Evolutionary conservation across 1,139 yeast genomes (phyloP), one percentile per base, ranked within the genome.

Genomic region (Kazachstania sp.): DNA sequence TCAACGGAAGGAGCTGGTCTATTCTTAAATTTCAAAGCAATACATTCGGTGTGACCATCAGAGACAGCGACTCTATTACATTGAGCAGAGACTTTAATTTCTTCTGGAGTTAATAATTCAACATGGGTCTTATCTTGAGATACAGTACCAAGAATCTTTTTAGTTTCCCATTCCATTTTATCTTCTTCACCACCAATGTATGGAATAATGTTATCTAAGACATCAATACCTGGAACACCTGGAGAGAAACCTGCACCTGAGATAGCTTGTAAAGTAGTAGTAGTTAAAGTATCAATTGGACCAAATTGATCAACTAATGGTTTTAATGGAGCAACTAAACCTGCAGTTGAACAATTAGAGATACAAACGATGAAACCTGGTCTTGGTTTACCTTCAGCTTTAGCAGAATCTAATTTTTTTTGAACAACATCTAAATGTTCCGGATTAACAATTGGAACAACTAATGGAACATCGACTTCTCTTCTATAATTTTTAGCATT

Each of bases 161-260:
- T 86, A 47, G 98, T 88, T 72, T 92, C 99, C 95, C 95, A 88
- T 71, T 94, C 98, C 58, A 92, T 87, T 72, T 92, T 92, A 58
- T 94, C 99, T 71, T 92, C 99, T 71, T 92, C 99, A 45, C 98
- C 97, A 52, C 92, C 77, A 62, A 92, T 92, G 74, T 73, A 90
- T 43, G 99, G 99, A 48, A 92, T 87, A 57, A 92, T 77, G 71
- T 92, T 92, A 71, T 92, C 99, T 61, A 92, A 75, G 46, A 92
- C 81, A 64, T 92, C 97, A 70, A 92, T 90, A 51, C 95, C 94
- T 28, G 96, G 80, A 46, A 90, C 95, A 66, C 99, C 99, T 41
- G 99, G 99, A 13, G 96, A 86, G 68, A 86, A 92, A 2, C 99
- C 99, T 26, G 95, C 98, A 57, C 99, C 99, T 8, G 97, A 88